Evolutionary conservation across 2,329 filamentous ascomycete species (phyloP).

Genomic region (Phyllosticta citrichinensis): DNA sequence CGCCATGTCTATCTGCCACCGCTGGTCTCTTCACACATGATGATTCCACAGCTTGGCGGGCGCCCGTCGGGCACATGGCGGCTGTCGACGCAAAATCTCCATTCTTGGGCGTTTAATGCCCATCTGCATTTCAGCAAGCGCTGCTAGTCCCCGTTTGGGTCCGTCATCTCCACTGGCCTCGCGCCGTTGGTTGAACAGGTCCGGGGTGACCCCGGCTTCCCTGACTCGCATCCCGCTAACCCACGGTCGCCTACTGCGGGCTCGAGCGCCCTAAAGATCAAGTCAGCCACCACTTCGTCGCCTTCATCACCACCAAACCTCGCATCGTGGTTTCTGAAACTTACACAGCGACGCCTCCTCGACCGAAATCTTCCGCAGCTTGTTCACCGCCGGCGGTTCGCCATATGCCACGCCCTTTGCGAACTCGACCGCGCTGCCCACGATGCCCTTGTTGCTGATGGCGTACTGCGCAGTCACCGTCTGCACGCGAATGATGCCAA

Average conservation of each 20-base stretch:
- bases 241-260: background rate
- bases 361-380: slow-evolving; percentile 62
- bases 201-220: background rate
- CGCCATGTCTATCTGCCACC: background rate
- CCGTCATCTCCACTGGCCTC: background rate
- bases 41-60: background rate
- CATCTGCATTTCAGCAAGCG: background rate
- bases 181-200: background rate
- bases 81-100: background rate
- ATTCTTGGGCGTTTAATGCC: background rate
- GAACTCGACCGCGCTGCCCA: slow-evolving; percentile 58
- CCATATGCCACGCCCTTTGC: slow-evolving; percentile 68
- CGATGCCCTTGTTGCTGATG: slow-evolving; percentile 48
- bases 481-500: slow-evolving; percentile 70
- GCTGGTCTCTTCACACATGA: background rate
- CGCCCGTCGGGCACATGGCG: background rate
- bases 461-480: slow-evolving; percentile 64
- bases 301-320: background rate
- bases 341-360: slow-evolving; percentile 43
- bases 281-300: slow-evolving; percentile 1
- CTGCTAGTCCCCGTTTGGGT: background rate
- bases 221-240: background rate
- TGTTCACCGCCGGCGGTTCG: slow-evolving; percentile 61
- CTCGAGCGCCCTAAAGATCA: slow-evolving; percentile 4
- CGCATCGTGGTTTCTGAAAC: background rate